Conservation (phyloP, 2,329 filamentous ascomycete genomes). For the Botrytis sinoallii region DNA sequence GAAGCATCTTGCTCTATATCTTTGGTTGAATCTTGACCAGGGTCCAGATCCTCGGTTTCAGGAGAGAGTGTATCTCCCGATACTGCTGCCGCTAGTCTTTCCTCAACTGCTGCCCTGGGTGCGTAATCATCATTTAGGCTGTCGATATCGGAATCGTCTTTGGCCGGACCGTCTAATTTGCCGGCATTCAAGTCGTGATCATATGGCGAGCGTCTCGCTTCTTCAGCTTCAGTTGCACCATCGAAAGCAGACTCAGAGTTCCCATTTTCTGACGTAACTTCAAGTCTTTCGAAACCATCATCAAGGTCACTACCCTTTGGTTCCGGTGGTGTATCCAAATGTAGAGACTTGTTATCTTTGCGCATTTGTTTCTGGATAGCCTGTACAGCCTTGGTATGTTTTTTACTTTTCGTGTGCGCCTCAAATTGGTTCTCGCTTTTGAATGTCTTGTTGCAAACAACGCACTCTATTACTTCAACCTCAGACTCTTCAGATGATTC, state of each 20-base stretch:
- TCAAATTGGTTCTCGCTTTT: conserved; percentile 90
- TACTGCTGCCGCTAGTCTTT: background rate
- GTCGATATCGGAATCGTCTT: conserved; percentile 20
- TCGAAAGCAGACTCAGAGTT: background rate
- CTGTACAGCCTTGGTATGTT: conserved; percentile 83
- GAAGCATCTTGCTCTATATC: conserved; percentile 16
- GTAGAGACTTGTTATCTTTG: conserved; percentile 66
- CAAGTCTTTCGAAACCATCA: conserved; percentile 27
- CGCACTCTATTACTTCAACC: conserved; percentile 65
- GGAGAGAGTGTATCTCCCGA: background rate
- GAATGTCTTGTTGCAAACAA: conserved; percentile 75
- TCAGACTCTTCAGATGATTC: conserved; percentile 50
- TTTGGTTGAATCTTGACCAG: conserved; percentile 5
- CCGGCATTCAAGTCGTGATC: background rate
- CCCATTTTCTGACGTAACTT: conserved; percentile 17
- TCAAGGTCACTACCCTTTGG: conserved; percentile 17
- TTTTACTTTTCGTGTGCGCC: conserved; percentile 93
- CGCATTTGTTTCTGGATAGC: conserved; percentile 79
- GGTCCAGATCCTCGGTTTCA: background rate
- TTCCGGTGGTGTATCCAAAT: conserved; percentile 41
- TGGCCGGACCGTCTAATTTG: background rate
- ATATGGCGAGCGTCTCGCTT: background rate
- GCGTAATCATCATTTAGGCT: conserved; percentile 37
- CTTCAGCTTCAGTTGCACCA: background rate
- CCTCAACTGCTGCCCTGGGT: conserved; percentile 33